Evolutionary conservation across 257 asterid genomes (phyloP), one percentile per base, ranked within the genome.

Genomic region (Nicotiana tabacum): DNA sequence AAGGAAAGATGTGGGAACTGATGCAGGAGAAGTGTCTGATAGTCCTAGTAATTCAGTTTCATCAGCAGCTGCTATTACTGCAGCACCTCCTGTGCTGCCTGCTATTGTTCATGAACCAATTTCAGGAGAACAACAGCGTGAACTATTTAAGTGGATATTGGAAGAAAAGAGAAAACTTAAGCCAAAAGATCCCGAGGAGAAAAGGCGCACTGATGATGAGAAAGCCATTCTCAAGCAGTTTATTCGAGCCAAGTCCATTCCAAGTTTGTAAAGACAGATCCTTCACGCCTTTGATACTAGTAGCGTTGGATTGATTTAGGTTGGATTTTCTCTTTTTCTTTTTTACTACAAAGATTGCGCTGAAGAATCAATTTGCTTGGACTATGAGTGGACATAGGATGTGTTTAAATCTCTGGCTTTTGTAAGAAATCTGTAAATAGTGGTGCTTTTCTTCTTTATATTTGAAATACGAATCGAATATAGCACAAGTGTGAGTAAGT

Each of bases 161-260:
- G 58, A 70, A 70, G 83, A 62, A 55, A 79, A 62, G 61, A 79
- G 76, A 79, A 39, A 35, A 17, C 57, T 79, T 17, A 39, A 79
- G 6, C 74, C 76, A 39, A 60, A 57, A 62, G 43, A 62, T 79
- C 62, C 18, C 0, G 76, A 77, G 58, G 56, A 61, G 39, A 79
- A 79, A 79, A 60, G 21, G 13, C 69, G 30, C 76, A 79, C 62
- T 79, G 82, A 79, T 61, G 74, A 79, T 39, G 82, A 61, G 67
- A 78, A 53, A 48, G 74, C 74, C 69, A 18, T 78, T 16, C 72
- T 78, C 82, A 57, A 78, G 56, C 72, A 37, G 70, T 78, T 78
- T 61, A 57, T 78, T 60, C 57, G 51, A 78, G 55, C 82, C 37
- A 60, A 57, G 57, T 33, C 78, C 78, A 39, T 69, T 69, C 58